These are phyloP conservation scores for Mycena maculata DNA, from an alignment of 768 basidiomycete species.

Conservation along the genomic window DNA sequence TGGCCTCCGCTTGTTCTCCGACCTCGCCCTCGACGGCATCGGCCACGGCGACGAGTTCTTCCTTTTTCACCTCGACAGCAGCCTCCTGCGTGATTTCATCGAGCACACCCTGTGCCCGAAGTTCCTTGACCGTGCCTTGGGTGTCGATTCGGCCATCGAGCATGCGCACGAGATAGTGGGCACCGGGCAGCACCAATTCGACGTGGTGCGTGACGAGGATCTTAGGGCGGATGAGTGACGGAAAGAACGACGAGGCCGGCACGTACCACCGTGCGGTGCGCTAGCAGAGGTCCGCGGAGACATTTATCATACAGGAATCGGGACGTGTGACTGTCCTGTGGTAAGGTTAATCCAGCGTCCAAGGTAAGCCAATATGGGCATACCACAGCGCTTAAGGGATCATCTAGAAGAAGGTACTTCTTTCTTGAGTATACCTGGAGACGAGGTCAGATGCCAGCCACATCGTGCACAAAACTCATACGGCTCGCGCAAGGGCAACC, in stretches of 20 bases:
- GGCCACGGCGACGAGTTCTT: constrained; percentile 51
- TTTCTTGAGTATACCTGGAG: constrained; percentile 58
- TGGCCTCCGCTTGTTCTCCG: constrained; percentile 44
- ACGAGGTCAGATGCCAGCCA: neutral
- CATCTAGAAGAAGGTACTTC: constrained; percentile 64
- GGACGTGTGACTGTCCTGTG: constrained; percentile 75
- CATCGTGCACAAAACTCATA: neutral
- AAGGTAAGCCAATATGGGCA: constrained; percentile 12
- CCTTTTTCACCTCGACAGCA: constrained; percentile 60
- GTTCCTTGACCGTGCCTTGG: constrained; percentile 75
- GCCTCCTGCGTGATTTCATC: constrained; percentile 68
- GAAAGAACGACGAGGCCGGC: neutral
- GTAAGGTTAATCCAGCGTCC: neutral
- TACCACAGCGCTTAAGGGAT: constrained; percentile 71
- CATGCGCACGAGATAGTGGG: constrained; percentile 80
- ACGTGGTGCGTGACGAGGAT: constrained; percentile 85
- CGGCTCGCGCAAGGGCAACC: constrained; percentile 72
- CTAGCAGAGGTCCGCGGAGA: constrained; percentile 72
- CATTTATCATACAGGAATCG: constrained; percentile 72
- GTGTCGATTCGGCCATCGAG: constrained; percentile 84
- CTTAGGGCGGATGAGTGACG: neutral
- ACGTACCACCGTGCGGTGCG: constrained; percentile 68
- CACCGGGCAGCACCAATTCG: constrained; percentile 83
- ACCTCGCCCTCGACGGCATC: constrained; percentile 21
- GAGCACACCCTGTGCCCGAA: constrained; percentile 69